These are phyloP conservation scores for Aciculosporium take DNA, from an alignment of 2,329 filamentous ascomycete species.

Conservation along the genomic window DNA sequence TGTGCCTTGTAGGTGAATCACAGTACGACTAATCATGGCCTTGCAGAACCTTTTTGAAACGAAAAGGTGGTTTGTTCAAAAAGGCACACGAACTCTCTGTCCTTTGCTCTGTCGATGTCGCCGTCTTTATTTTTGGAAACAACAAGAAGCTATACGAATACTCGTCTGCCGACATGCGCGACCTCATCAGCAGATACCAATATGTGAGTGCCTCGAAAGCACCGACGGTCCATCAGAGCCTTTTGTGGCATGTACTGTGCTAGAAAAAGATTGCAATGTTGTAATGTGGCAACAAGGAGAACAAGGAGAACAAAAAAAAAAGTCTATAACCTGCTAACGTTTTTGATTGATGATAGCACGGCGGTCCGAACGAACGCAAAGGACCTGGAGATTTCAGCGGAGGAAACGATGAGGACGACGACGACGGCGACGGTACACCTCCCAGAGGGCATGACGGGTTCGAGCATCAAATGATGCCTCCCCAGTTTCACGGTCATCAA, in stretches of 20 bases:
- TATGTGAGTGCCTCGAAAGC: slow-evolving; percentile 58
- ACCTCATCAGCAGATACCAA: slow-evolving; percentile 76
- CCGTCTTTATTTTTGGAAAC: slow-evolving; percentile 94
- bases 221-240: no score
- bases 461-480: slow-evolving; percentile 49
- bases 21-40: background rate
- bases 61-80: slow-evolving; percentile 97
- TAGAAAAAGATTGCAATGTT: no score
- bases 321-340: background rate
- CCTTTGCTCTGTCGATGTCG: slow-evolving; percentile 94
- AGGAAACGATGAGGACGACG: slow-evolving; percentile 73
- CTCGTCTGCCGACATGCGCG: slow-evolving; percentile 84
- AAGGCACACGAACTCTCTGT: slow-evolving; percentile 98
- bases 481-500: slow-evolving; percentile 51
- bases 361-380: slow-evolving; percentile 88
- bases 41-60: slow-evolving; percentile 84
- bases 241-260: no score
- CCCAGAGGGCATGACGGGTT: slow-evolving; percentile 47
- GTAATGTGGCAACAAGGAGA: no score
- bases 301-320: no score
- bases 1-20: background rate
- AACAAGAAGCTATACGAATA: slow-evolving; percentile 99
- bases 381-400: slow-evolving; percentile 85
- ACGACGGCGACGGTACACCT: slow-evolving; percentile 55
- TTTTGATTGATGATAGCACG: slow-evolving; percentile 55